These are phyloP conservation scores for Hygrophorus pudorinus DNA, from an alignment of 768 basidiomycete genomes.

Conservation along the genomic window DNA sequence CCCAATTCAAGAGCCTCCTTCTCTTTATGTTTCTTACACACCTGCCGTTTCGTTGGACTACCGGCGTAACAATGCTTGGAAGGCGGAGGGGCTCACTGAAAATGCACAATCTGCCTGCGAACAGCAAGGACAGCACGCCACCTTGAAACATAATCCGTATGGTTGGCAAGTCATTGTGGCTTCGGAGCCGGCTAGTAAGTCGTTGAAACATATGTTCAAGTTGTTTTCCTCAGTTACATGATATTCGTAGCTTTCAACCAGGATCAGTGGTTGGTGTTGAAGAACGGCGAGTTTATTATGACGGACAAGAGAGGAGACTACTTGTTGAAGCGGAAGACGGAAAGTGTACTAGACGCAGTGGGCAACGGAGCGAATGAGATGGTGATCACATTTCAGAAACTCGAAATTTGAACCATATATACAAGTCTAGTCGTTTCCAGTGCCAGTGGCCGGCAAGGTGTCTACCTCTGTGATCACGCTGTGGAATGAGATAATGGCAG, in stretches of 20 bases:
- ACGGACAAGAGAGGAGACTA: not conserved
- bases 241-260: not conserved
- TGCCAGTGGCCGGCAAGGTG: no score
- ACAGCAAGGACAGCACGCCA: not conserved
- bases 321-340: no score
- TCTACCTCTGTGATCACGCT: no score
- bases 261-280: not conserved
- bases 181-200: slow-evolving; percentile 2
- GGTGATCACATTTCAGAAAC: no score
- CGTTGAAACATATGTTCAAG: not conserved
- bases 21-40: not conserved
- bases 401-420: no score
- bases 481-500: no score
- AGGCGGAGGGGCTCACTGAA: not conserved
- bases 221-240: not conserved
- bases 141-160: not conserved
- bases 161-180: not conserved
- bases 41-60: not conserved
- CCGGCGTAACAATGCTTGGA: not conserved
- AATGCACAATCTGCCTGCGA: not conserved
- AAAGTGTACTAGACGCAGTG: no score
- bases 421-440: no score
- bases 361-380: no score
- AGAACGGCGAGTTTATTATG: slow-evolving; percentile 1
- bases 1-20: not conserved